A percentile compares a stretch with the other conserved stretches of the same genome.
phyloP scores from a whole-genome alignment of 345 rosid species.

The Camelina sativa region DNA sequence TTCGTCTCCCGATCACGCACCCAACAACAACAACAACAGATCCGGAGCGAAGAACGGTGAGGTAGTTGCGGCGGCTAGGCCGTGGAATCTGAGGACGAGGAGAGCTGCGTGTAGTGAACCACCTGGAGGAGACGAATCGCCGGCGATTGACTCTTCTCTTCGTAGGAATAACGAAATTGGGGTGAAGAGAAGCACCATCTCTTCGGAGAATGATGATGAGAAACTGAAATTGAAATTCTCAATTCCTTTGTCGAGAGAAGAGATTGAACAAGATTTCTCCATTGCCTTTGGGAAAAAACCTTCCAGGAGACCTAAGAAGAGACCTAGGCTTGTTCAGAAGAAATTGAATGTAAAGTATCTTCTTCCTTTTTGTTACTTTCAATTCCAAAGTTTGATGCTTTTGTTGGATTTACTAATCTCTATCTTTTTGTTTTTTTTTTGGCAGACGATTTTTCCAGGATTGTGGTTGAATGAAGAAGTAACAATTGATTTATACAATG shows the following conservation, averaged over 20 bases:
- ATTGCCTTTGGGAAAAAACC: slow-evolving; percentile 28
- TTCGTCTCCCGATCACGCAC: slow-evolving; percentile 11
- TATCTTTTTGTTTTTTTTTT: neutral
- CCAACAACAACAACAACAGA: slow-evolving; percentile 9
- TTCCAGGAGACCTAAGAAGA: slow-evolving; percentile 44
- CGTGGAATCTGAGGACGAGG: slow-evolving; percentile 45
- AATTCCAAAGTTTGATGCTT: neutral
- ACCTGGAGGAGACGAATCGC: slow-evolving; percentile 19
- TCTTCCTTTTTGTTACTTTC: neutral
- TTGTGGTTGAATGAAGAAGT: slow-evolving; percentile 41
- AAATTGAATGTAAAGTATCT: slow-evolving; percentile 28
- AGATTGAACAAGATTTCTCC: slow-evolving; percentile 37
- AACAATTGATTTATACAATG: slow-evolving; percentile 27
- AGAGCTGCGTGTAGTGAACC: slow-evolving; percentile 35
- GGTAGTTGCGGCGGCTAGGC: slow-evolving; percentile 10
- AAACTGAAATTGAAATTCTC: slow-evolving; percentile 38
- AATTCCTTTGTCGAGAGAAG: slow-evolving; percentile 30
- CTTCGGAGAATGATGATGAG: neutral
- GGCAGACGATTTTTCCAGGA: slow-evolving; percentile 42
- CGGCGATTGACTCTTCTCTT: neutral
- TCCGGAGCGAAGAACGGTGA: slow-evolving; percentile 16
- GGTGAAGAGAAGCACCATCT: neutral
- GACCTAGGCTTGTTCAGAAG: slow-evolving; percentile 42
- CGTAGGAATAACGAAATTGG: slow-evolving; percentile 19
- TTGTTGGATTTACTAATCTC: neutral